Evolutionary conservation across 345 rosid species (phyloP), one percentile per base, ranked within the genome.

Genomic region (Reutealis trisperma): DNA sequence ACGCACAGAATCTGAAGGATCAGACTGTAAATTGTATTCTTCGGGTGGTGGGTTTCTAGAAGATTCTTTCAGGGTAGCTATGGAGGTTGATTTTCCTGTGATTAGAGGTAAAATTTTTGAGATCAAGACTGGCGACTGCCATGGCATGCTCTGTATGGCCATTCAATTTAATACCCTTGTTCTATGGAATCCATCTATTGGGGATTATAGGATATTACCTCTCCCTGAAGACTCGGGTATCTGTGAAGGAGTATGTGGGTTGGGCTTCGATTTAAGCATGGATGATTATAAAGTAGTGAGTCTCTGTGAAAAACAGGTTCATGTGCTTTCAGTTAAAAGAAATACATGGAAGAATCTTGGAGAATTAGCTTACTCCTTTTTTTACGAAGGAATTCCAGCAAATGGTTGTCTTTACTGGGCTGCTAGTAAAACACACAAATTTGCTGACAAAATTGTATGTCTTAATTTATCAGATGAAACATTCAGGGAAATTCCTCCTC

Each of bases 261-360:
- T 73, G 0, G 68, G 76, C 7, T 73, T 60, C n/a, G 76, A 73
- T 45, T 62, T 58, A 4, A 73, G 57, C 22, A 61, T 32, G 37
- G 76, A 73, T 57, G 78, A 75, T 66, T 66, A 66, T 34, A 75
- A 54, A 67, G 72, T 65, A 11, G 64, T 75, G 6, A 64, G 63
- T 27, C 12, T 75, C 3, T 37, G 21, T n/a, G 54, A n/a, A 1
- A 64, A 64, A 54, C 63, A 75, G 19, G 54, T 37, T 52, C 8
- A 9, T 66, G 54, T 37, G 18, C 61, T 73, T 67, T 75, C 78
- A n/a, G 34, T 75, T 13, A 66, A 73, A 2, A 54, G 54, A 21
- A 65, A 65, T 19, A 41, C 15, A 4, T 75, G 78, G 78, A 54
- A 14, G 55, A 51, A 49, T 65, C 5, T 75, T 57, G 78, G 72